Percentiles rank a stretch among this genome's conserved stretches.
Conservation (phyloP, 1,139 yeast species). For the Pichia sp. region DNA sequence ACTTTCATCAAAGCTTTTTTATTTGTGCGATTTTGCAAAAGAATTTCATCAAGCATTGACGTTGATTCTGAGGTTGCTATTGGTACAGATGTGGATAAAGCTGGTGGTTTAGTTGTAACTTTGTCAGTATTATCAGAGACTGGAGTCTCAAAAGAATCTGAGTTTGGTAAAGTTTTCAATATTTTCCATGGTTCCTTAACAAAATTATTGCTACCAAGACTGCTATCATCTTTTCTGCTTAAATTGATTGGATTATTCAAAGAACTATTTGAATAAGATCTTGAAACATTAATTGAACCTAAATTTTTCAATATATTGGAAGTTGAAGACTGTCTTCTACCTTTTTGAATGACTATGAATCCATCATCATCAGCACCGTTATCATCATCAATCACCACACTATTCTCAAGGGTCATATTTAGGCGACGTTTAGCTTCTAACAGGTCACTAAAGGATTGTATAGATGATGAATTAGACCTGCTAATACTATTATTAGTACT, state of each 20-base stretch:
- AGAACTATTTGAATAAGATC: constrained; percentile 5
- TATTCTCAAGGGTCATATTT: constrained; percentile 14
- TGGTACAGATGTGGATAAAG: not conserved
- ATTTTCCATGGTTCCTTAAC: constrained; percentile 7
- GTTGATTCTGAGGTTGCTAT: not conserved
- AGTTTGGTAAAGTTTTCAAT: too few species aligned
- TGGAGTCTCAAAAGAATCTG: too few species aligned
- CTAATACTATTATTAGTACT: too few species aligned
- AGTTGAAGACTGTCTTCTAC: constrained; percentile 18
- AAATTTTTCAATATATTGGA: not conserved
- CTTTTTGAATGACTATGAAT: constrained; percentile 11
- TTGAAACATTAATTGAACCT: not conserved
- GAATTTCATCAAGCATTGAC: constrained; percentile 10
- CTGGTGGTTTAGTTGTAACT: too few species aligned
- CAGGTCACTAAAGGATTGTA: not conserved
- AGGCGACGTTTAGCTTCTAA: not conserved
- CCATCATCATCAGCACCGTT: constrained; percentile 8
- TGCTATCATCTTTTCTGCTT: not conserved
- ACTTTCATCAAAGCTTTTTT: constrained; percentile 7
- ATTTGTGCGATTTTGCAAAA: constrained; percentile 1
- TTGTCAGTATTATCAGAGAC: too few species aligned
- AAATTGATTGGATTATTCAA: not conserved
- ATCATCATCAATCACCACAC: constrained; percentile 24
- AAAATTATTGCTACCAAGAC: not conserved
- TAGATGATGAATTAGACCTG: constrained; percentile 1